A percentile compares a stretch with the other conserved stretches of the same genome.
Evolutionary conservation across 371 early-diverging fungal species (phyloP).

Genomic region (Blakeslea trispora): DNA sequence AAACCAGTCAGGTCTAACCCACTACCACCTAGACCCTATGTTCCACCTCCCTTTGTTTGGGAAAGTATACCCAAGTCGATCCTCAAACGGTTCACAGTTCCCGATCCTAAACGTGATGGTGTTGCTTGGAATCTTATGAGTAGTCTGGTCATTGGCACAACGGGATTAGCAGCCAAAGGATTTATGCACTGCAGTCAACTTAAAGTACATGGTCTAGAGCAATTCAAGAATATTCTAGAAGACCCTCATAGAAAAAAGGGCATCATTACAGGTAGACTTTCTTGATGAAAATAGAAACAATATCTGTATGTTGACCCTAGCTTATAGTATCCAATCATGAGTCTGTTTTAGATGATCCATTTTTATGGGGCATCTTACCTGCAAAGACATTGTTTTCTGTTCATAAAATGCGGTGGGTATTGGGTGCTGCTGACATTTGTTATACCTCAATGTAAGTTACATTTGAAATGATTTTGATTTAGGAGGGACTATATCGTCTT

Average conservation of each 20-base stretch:
- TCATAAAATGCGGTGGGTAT: constrained; percentile 74
- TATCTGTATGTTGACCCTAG: not conserved
- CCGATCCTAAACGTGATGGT: constrained; percentile 23
- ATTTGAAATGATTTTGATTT: too few relatives aligned
- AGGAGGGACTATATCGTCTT: too few relatives aligned
- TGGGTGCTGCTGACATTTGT: constrained; percentile 87
- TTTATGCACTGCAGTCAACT: constrained; percentile 59
- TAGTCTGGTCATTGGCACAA: constrained; percentile 42
- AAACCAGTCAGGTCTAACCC: constrained; percentile 9
- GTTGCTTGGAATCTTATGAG: constrained; percentile 54
- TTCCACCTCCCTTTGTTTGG: constrained; percentile 42
- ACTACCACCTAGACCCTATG: constrained; percentile 11
- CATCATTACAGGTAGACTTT: constrained; percentile 63
- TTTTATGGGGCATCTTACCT: constrained; percentile 80
- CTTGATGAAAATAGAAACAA: not conserved
- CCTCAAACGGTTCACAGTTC: constrained; percentile 25
- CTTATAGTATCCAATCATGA: constrained; percentile 50
- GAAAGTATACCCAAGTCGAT: constrained; percentile 36
- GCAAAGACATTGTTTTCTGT: constrained; percentile 46
- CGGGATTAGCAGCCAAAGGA: constrained; percentile 50
- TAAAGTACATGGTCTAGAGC: constrained; percentile 57
- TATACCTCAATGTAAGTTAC: constrained; percentile 67
- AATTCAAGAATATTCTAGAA: constrained; percentile 56
- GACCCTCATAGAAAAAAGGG: constrained; percentile 61
- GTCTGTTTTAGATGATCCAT: constrained; percentile 78